These are phyloP conservation scores for Ceratorhiza oryzae-sativae DNA, from an alignment of 1,284 basidiomycete species.

Conservation along the genomic window DNA sequence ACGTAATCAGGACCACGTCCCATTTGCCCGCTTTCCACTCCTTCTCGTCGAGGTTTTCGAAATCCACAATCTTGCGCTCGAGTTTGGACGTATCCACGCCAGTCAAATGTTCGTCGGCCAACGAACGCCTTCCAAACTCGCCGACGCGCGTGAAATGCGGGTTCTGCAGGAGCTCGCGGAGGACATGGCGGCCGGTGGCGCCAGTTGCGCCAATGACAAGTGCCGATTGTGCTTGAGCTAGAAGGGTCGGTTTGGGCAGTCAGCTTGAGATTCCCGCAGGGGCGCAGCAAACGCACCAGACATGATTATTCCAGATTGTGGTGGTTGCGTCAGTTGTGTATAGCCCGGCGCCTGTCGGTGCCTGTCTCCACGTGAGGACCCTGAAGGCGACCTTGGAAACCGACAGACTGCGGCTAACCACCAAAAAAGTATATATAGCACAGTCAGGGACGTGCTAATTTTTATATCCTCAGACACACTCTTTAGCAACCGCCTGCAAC, in stretches of 20 bases:
- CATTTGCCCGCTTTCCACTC: conserved; percentile 63
- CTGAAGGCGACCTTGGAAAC: conserved; percentile 2
- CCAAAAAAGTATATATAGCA: conserved; percentile 18
- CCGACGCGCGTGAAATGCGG: conserved; percentile 63
- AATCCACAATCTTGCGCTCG: conserved; percentile 67
- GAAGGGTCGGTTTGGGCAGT: background rate
- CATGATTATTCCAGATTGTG: conserved; percentile 8
- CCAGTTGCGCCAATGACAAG: conserved; percentile 73
- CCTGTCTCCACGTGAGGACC: conserved; percentile 12
- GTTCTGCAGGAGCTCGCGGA: conserved; percentile 63
- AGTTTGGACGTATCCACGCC: conserved; percentile 45
- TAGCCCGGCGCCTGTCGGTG: conserved; percentile 1
- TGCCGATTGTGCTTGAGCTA: conserved; percentile 49
- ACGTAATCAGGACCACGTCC: conserved; percentile 67
- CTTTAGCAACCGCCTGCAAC: background rate
- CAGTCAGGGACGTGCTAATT: background rate
- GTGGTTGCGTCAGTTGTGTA: conserved; percentile 11
- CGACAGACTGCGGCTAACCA: conserved; percentile 9
- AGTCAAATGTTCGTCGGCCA: conserved; percentile 51
- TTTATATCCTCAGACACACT: background rate
- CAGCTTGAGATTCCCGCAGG: background rate
- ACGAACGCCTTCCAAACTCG: conserved; percentile 70
- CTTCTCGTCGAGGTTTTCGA: conserved; percentile 64
- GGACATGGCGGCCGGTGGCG: conserved; percentile 62
- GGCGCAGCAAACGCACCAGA: conserved; percentile 33